Percentiles rank a stretch among this genome's conserved stretches.
phyloP scores from a whole-genome alignment of 768 basidiomycete species.

The Boletellus emodensis region DNA sequence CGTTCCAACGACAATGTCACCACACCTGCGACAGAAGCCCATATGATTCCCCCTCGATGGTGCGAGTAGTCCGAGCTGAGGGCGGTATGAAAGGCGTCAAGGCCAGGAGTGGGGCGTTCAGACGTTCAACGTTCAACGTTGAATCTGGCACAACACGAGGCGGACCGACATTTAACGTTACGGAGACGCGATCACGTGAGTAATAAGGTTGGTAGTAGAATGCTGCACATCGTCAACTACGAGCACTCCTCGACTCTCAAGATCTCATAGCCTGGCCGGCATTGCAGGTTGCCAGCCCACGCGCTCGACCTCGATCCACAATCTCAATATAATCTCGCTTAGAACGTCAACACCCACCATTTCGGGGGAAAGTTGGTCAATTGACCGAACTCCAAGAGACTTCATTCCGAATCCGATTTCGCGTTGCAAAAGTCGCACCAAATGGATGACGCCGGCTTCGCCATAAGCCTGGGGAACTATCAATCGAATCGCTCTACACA shows the following conservation, averaged over 20 bases:
- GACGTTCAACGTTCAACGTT: not conserved
- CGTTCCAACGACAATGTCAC: slow-evolving; percentile 68
- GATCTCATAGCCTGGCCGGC: slow-evolving; percentile 25
- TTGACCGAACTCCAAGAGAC: slow-evolving; percentile 61
- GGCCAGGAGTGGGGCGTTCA: not conserved
- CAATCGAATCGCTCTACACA: not conserved
- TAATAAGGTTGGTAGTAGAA: not conserved
- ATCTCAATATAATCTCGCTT: not conserved
- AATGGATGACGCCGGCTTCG: slow-evolving; percentile 61
- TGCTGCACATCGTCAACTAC: not conserved
- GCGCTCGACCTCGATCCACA: slow-evolving; percentile 48
- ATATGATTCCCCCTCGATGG: slow-evolving; percentile 34
- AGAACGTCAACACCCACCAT: slow-evolving; percentile 47
- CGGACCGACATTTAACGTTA: not conserved
- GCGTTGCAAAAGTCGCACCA: slow-evolving; percentile 63
- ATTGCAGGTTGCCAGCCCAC: slow-evolving; percentile 59
- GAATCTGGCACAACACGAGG: slow-evolving; percentile 10
- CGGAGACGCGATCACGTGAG: slow-evolving; percentile 18
- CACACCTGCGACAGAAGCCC: slow-evolving; percentile 85
- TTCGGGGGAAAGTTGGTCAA: slow-evolving; percentile 67
- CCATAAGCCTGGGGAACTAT: slow-evolving; percentile 60
- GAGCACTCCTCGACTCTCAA: not conserved
- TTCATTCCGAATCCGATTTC: slow-evolving; percentile 79
- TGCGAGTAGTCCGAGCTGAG: not conserved
- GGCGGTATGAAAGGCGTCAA: not conserved